These are phyloP conservation scores for Penicillium sp. DNA, from an alignment of 2,329 filamentous ascomycete species.

Conservation along the genomic window DNA sequence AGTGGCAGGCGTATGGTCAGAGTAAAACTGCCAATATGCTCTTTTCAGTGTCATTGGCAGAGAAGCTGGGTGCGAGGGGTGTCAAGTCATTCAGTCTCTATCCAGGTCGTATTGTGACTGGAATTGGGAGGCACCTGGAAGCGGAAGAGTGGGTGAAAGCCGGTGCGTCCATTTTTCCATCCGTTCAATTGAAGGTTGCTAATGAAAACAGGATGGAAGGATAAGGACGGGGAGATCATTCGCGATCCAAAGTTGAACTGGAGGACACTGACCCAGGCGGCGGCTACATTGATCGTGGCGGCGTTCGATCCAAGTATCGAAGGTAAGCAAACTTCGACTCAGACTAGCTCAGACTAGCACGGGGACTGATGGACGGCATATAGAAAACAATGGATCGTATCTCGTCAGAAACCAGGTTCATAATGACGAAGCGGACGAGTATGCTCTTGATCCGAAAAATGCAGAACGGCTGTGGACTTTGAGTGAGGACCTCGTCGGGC, in stretches of 20 bases:
- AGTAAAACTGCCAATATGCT: slow-evolving; percentile 13
- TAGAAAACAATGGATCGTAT: slow-evolving; percentile 3
- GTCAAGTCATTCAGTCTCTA: slow-evolving; percentile 11
- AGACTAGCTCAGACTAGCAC: not conserved
- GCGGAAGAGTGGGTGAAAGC: not conserved
- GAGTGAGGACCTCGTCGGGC: slow-evolving; percentile 4
- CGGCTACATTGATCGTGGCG: not conserved
- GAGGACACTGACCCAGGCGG: slow-evolving; percentile 17
- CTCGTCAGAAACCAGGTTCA: not conserved
- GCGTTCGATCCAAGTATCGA: not conserved
- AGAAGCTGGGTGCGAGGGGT: slow-evolving; percentile 13
- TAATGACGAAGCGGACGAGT: not conserved
- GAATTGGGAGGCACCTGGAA: not conserved
- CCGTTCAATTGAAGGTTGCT: not conserved
- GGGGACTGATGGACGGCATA: not conserved
- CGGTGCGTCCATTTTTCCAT: not conserved
- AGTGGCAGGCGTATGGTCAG: slow-evolving; percentile 14
- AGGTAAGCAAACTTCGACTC: not conserved
- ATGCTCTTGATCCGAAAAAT: not conserved
- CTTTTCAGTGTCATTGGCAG: slow-evolving; percentile 9
- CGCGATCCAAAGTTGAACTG: not conserved
- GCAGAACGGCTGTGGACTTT: not conserved
- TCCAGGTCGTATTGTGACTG: slow-evolving; percentile 15
- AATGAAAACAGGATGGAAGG: not conserved
- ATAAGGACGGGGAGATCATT: not conserved